Evolutionary conservation across 352 stramenopile species (phyloP), one percentile per base, ranked within the genome.

Genomic region (Pythium vanterpoolii): DNA sequence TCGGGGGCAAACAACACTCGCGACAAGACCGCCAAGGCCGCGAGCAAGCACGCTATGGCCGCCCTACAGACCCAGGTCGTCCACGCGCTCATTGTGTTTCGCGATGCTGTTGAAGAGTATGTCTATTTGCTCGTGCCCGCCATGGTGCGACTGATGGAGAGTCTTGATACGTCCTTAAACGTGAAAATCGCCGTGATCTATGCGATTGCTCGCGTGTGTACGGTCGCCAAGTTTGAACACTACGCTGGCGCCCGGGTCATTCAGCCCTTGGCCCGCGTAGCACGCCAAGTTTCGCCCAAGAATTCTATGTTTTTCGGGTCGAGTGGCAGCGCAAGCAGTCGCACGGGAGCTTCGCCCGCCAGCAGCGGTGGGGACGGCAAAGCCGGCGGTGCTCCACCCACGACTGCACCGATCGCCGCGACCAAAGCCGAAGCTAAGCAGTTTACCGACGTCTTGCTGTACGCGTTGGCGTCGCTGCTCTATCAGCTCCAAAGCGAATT

Each of bases 41-140:
- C 59, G 5, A 60, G 34, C 19, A 65, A 64, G 31, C 60, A 66
- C 23, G 64, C 57, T 2, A 61, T 78, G 18, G 69, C 65, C 2
- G 68, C 78, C 19, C 74, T 93, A 16, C 86, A 95, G 60, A 80
- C 88, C 7, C 83, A 93, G 63, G 80, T 95, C 40, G 86, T 95
- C 14, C 83, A 95, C 43, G 90, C 88, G 28, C 71, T 98, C 38
- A 86, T 96, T 55, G 87, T 97, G 33, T 96, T 98, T 30, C 84
- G 90, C 5, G 79, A 93, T 44, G 87, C 96, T 0, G 84, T 99
- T 5, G 83, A 93, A 16, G 93, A 98, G 45, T 97, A 98, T 67
- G 81, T 98, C 11, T 97, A 98, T 69, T 68, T 99, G 59, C 56
- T 99, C 13, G 71, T 99, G 5, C 95, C 96, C 39, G 89, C 91